These are phyloP conservation scores for Podaxis sp. DNA, from an alignment of 768 basidiomycete species.

Conservation along the genomic window DNA sequence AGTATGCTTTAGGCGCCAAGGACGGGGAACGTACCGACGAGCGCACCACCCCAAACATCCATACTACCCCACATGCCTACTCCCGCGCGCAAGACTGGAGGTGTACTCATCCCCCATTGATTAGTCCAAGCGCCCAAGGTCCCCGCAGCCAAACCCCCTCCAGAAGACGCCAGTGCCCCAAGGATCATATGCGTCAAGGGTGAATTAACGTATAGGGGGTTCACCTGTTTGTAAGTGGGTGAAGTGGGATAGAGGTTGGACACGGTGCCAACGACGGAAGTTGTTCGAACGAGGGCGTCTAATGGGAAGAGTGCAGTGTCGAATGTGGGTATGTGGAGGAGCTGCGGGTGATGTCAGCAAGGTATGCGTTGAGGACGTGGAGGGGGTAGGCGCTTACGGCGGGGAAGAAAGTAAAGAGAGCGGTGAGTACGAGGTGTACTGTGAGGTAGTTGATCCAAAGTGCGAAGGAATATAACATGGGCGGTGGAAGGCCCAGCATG, in stretches of 20 bases:
- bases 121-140: conserved; percentile 44
- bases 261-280: conserved; percentile 37
- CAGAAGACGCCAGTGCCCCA: conserved; percentile 46
- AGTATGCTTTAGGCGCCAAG: neutral
- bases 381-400: conserved; percentile 28
- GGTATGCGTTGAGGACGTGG: neutral
- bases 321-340: conserved; percentile 32
- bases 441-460: conserved; percentile 50
- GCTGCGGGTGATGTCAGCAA: conserved; percentile 18
- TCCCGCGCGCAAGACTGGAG: conserved; percentile 42
- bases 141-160: conserved; percentile 44
- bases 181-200: conserved; percentile 46
- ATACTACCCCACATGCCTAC: conserved; percentile 40
- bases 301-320: conserved; percentile 50
- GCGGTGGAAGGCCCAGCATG: conserved; percentile 44
- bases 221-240: conserved; percentile 22
- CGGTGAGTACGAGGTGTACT: conserved; percentile 45
- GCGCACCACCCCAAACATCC: conserved; percentile 53
- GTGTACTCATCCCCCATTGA: conserved; percentile 46
- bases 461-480: conserved; percentile 43
- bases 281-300: conserved; percentile 48
- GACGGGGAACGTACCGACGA: conserved; percentile 33
- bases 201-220: conserved; percentile 36
- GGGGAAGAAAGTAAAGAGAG: conserved; percentile 39
- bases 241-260: conserved; percentile 31